phyloP scores from a whole-genome alignment of 345 rosid genomes.

The Lepidium didymum region DNA sequence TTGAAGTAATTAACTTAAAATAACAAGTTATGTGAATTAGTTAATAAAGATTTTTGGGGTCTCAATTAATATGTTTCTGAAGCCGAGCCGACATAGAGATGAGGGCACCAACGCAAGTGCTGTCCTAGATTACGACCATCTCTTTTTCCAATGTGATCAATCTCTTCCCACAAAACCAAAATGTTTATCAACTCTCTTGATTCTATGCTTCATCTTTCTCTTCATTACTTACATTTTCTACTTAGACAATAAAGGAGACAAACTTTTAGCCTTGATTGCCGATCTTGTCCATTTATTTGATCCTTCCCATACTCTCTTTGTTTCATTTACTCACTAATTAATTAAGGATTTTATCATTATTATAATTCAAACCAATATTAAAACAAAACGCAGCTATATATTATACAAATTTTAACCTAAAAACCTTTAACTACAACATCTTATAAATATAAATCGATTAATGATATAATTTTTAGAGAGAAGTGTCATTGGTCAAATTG shows the following conservation, averaged over 20 bases:
- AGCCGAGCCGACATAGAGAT: conserved; percentile 66
- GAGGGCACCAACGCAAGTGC: conserved; percentile 82
- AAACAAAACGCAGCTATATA: too few species aligned
- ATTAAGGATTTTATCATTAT: neutral
- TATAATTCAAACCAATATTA: neutral
- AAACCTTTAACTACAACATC: too few species aligned
- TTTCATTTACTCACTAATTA: neutral
- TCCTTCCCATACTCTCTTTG: conserved; percentile 18
- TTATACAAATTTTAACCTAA: too few species aligned
- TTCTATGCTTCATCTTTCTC: conserved; percentile 11
- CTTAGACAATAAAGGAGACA: conserved; percentile 34
- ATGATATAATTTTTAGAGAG: too few species aligned
- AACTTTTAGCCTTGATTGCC: conserved; percentile 39
- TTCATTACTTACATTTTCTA: conserved; percentile 5
- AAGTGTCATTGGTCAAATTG: too few species aligned
- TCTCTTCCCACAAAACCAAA: conserved; percentile 13
- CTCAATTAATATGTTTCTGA: conserved; percentile 33
- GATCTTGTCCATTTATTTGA: conserved; percentile 36
- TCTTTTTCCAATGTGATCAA: conserved; percentile 45
- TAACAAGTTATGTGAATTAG: too few species aligned
- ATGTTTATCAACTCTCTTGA: conserved; percentile 16
- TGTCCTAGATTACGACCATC: conserved; percentile 40
- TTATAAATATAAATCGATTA: neutral
- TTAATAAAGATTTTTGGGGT: neutral
- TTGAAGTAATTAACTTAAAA: too few species aligned